Base-by-base conservation (phyloP, 2,329 filamentous ascomycete genomes). In the Myriosclerotinia duriaeana region DNA sequence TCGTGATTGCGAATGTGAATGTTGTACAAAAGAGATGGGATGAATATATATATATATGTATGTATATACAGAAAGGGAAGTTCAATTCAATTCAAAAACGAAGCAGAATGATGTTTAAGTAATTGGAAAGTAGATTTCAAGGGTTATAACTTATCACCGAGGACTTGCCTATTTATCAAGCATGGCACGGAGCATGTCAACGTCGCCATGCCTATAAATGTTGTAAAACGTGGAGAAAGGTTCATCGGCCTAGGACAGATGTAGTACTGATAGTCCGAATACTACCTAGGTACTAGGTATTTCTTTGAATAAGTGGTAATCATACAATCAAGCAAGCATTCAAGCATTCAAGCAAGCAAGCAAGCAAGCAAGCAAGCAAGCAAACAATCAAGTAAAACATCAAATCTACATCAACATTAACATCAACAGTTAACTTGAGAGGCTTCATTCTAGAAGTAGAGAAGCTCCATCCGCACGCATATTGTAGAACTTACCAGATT, bases 201-300 rank as follows among this genome's bases (percentile, higher is more conserved):
- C 30, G 30, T 64, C 53, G 42, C 52, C 22, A 26, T 64, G 20
- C 40, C 11, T 40, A 11, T 60, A 38, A 50, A 26, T 26, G 26
- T n/a, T 44, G 22, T 59, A 6, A 58, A 66, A 65, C 60, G 55
- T 55, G 66, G 66, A 68, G 66, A 64, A 64, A 46, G 61, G 30
- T 22, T 44, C 53, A 38, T 64, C 26, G 38, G 38, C 48, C 63
- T 66, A 53, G 53, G 42, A 48, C 52, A 63, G 20, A 56, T 40
- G 40, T 60, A 48, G 52, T 12, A n/a, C 8, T 50, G 44, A 67
- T 59, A 11, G 22, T 22, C 22, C 8, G 22, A 56, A n/a, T n/a
- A n/a, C n/a, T n/a, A n/a, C n/a, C n/a, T n/a, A n/a, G n/a, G n/a
- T n/a, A n/a, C n/a, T n/a, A n/a, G n/a, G n/a, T n/a, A n/a, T n/a